Evolutionary conservation across 257 asterid species (phyloP).

Genomic region (Anisodus acutangulus): DNA sequence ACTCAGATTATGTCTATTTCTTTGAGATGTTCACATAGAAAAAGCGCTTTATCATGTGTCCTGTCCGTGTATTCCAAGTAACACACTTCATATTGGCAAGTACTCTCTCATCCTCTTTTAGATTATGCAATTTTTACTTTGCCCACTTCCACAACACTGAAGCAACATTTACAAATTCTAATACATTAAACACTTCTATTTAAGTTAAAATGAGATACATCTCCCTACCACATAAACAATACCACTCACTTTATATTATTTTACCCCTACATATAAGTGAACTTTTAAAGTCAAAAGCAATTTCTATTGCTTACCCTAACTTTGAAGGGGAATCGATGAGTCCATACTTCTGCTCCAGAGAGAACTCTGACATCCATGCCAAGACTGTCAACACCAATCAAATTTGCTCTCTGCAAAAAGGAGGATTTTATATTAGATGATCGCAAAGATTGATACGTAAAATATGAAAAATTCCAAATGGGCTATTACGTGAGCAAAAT

Average conservation of each 20-base stretch:
- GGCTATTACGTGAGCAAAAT: not conserved
- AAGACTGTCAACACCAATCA: constrained; percentile 81
- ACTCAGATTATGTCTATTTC: not conserved
- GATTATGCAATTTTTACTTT: not conserved
- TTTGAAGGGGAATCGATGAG: constrained; percentile 82
- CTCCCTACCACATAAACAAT: not conserved
- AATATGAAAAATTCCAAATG: not conserved
- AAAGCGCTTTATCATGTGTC: not conserved
- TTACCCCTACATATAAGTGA: not conserved
- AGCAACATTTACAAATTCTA: not conserved
- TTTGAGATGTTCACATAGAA: not conserved
- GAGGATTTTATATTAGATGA: not conserved
- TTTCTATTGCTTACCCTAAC: constrained; percentile 52
- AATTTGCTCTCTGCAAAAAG: constrained; percentile 58
- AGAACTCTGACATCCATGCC: constrained; percentile 80
- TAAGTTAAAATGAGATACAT: not conserved
- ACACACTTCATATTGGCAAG: constrained; percentile 5
- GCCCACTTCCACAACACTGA: not conserved
- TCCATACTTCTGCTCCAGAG: constrained; percentile 65
- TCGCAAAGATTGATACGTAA: not conserved
- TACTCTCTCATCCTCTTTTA: not conserved
- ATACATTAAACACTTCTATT: not conserved
- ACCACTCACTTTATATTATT: not conserved
- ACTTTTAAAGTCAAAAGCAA: no score
- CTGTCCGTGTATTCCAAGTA: not conserved